Conservation (phyloP, 1,284 basidiomycete species). For the Fomitopsis pinicola region DNA sequence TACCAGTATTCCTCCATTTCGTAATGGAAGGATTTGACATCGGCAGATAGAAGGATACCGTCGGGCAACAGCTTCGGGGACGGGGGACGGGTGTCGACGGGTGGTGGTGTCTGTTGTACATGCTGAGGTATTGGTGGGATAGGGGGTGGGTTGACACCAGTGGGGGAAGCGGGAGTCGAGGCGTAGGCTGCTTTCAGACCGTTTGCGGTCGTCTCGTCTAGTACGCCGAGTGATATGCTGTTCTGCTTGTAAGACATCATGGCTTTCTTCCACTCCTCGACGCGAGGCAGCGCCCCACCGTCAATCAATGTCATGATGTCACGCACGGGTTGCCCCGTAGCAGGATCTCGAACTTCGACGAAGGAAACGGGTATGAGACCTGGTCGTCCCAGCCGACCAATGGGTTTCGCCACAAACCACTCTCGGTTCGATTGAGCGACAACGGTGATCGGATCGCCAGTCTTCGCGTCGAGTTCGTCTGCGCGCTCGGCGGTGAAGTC, state of each 20-base stretch:
- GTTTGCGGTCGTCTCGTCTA: slow-evolving; percentile 52
- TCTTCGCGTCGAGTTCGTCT: slow-evolving; percentile 94
- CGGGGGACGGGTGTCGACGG: slow-evolving; percentile 13
- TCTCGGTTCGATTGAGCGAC: slow-evolving; percentile 89
- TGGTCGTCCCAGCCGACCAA: slow-evolving; percentile 89
- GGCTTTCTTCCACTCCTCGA: slow-evolving; percentile 97
- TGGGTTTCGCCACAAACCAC: slow-evolving; percentile 93
- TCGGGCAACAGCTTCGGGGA: slow-evolving; percentile 56
- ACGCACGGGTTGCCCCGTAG: slow-evolving; percentile 71
- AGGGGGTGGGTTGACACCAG: slow-evolving; percentile 25
- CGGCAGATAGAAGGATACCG: slow-evolving; percentile 84
- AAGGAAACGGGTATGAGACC: slow-evolving; percentile 97
- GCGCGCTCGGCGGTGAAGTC: slow-evolving; percentile 93
- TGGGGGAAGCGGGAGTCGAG: slow-evolving; percentile 13
- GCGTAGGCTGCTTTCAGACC: slow-evolving; percentile 7
- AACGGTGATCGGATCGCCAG: slow-evolving; percentile 90
- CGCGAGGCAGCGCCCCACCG: slow-evolving; percentile 82
- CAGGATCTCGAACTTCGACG: slow-evolving; percentile 92
- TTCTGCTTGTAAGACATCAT: slow-evolving; percentile 96
- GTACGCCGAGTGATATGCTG: slow-evolving; percentile 89
- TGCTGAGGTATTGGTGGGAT: slow-evolving; percentile 20
- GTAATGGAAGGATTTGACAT: slow-evolving; percentile 93
- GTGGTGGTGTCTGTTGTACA: slow-evolving; percentile 18
- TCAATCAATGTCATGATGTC: slow-evolving; percentile 81
- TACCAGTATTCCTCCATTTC: slow-evolving; percentile 99